Percentiles rank a stretch among this genome's conserved stretches.
Conservation (phyloP, 1,284 basidiomycete genomes). For the Ustilago cynodontis region DNA sequence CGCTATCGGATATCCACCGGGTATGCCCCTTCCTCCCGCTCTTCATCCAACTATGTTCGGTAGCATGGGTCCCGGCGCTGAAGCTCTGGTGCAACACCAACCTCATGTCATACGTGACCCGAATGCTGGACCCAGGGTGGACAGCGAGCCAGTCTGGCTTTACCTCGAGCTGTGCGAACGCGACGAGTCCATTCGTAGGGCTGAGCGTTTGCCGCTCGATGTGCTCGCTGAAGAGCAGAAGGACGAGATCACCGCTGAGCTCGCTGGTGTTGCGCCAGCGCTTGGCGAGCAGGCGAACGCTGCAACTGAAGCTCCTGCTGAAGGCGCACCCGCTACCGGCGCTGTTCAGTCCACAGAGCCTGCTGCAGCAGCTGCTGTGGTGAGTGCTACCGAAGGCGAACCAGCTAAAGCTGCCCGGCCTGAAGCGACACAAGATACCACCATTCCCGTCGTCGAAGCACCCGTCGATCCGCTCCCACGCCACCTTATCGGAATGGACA, state of each 20-base stretch:
- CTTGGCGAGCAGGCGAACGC: background rate
- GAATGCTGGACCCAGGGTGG: slow-evolving; percentile 63
- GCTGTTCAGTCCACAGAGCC: no score
- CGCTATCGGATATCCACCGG: slow-evolving; percentile 44
- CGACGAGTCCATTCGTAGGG: slow-evolving; percentile 47
- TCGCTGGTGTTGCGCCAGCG: slow-evolving; percentile 8
- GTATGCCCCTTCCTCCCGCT: slow-evolving; percentile 36
- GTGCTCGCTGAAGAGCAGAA: slow-evolving; percentile 32
- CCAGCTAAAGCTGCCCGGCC: background rate
- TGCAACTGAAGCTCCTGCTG: background rate
- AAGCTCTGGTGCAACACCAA: slow-evolving; percentile 26
- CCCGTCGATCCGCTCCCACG: slow-evolving; percentile 47
- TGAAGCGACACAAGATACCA: background rate
- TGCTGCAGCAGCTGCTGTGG: slow-evolving; percentile 2
- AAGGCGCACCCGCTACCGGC: background rate
- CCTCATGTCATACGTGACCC: slow-evolving; percentile 47
- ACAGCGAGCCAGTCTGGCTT: slow-evolving; percentile 67
- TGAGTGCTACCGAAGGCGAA: slow-evolving; percentile 1
- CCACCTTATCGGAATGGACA: slow-evolving; percentile 61
- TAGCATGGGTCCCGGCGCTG: slow-evolving; percentile 23
- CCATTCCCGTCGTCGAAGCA: slow-evolving; percentile 16
- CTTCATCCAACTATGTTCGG: slow-evolving; percentile 41
- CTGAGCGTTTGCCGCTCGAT: slow-evolving; percentile 34
- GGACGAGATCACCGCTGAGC: slow-evolving; percentile 24
- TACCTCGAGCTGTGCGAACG: slow-evolving; percentile 65